Base-by-base conservation (phyloP, 305 asterid species). In the Fraxinus velutina region DNA sequence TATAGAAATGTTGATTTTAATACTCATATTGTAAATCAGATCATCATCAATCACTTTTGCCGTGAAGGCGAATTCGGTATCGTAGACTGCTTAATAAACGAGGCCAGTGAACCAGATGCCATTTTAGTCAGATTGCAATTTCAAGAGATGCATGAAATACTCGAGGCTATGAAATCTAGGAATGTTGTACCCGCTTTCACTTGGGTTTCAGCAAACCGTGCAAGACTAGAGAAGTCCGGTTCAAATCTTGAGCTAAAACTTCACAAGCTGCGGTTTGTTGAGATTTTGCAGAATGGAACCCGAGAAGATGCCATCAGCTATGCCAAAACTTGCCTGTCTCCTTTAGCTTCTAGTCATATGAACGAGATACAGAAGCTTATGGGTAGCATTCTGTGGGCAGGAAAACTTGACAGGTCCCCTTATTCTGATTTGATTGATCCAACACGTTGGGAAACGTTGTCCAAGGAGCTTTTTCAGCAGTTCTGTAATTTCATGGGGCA, bases 311-410 rank as follows among this genome's bases (percentile, higher is more conserved):
- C 93, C 6, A 80, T 89, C 33, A 75, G 12, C 83, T 90, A 90
- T 32, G 90, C 90, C 70, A 78, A 66, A 75, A 81, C 83, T 15
- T 13, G 83, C 78, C 84, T 90, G 42, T 79, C 88, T 72, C 93
- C 91, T 13, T 82, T 90, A 32, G 87, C 91, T 77, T 78, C 88
- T 33, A 24, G 47, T 27, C 86, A 88, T 78, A 85, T 90, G 89
- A 83, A 75, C 0, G 92, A 85, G 81, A n/a, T 90, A 60, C 93
- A 85, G 85, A 90, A 86, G 85, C 90, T 90, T 47, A 79, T 81
- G 84, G 79, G 90, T 24, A 84, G 92, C 86, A 83, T 92, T 39
- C 78, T 89, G 24, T 90, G 93, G 92, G 88, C 81, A 15, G 90
- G 90, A 34, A 90, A 82, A 77, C 89, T 88, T 2, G 90, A 90